Evolutionary conservation across 495 filamentous ascomycete genomes (phyloP).

Genomic region (Staphylotrichum longicolle): DNA sequence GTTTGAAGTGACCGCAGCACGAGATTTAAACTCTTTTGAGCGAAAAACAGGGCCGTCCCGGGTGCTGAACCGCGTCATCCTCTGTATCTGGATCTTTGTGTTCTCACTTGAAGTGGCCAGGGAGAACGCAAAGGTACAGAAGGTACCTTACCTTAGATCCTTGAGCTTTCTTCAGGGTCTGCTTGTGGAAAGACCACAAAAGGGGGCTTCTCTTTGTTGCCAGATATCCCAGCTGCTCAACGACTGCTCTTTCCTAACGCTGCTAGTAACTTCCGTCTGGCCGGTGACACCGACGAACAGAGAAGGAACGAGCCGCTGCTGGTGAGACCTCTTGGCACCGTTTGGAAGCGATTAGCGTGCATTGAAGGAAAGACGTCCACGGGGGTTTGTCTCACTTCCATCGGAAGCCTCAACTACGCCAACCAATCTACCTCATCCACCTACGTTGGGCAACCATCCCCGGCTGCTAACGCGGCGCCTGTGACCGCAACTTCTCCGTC

Average conservation of each 20-base stretch:
- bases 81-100: not conserved
- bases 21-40: not conserved
- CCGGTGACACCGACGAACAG: too few relatives aligned
- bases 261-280: too few relatives aligned
- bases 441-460: not conserved
- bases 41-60: too few relatives aligned
- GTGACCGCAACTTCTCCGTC: not conserved
- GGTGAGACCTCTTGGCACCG: constrained; percentile 2
- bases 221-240: not conserved
- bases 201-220: too few relatives aligned
- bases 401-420: constrained; percentile 8
- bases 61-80: too few relatives aligned
- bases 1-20: constrained; percentile 1
- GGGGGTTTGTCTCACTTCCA: constrained; percentile 8
- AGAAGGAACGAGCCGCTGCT: constrained; percentile 2
- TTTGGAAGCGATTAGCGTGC: constrained; percentile 4
- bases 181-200: too few relatives aligned
- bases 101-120: too few relatives aligned
- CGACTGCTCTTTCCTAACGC: not conserved
- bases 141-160: too few relatives aligned
- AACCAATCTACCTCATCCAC: too few relatives aligned
- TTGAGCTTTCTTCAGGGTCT: too few relatives aligned
- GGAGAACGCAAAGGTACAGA: too few relatives aligned
- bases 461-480: not conserved
- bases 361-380: not conserved